These are phyloP conservation scores for Ilyonectria mors-panacis DNA, from an alignment of 2,329 filamentous ascomycete species.

Conservation along the genomic window DNA sequence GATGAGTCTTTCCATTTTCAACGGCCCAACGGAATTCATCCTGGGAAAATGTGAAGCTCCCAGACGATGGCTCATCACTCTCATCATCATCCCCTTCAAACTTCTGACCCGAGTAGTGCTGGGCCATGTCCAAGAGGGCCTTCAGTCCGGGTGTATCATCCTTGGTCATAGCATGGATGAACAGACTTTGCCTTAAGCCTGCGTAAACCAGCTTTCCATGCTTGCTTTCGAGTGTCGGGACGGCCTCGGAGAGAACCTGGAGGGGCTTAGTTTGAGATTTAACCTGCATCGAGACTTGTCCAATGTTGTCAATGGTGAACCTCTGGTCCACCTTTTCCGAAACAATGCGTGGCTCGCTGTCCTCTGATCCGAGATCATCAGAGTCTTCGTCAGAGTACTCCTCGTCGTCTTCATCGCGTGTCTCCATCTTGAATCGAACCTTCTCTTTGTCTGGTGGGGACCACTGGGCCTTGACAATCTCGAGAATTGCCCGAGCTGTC, in stretches of 20 bases:
- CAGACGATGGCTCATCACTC: slow-evolving; percentile 50
- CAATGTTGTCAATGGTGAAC: slow-evolving; percentile 84
- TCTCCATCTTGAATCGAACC: slow-evolving; percentile 64
- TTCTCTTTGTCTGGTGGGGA: slow-evolving; percentile 67
- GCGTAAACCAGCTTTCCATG: slow-evolving; percentile 45
- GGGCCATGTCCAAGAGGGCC: slow-evolving; percentile 69
- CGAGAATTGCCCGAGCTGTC: slow-evolving; percentile 76
- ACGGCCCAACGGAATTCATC: slow-evolving; percentile 62
- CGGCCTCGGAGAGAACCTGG: slow-evolving; percentile 62
- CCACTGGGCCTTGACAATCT: slow-evolving; percentile 80
- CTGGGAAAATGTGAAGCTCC: slow-evolving; percentile 58
- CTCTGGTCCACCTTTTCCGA: slow-evolving; percentile 73
- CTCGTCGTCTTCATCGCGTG: slow-evolving; percentile 52
- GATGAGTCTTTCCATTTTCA: slow-evolving; percentile 64
- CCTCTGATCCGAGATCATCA: slow-evolving; percentile 51
- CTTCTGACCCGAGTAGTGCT: slow-evolving; percentile 60
- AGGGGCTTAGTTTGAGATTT: slow-evolving; percentile 74
- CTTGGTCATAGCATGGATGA: slow-evolving; percentile 63
- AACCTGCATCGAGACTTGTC: slow-evolving; percentile 77
- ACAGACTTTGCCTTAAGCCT: slow-evolving; percentile 43
- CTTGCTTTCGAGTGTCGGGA: slow-evolving; percentile 52
- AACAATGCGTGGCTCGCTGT: slow-evolving; percentile 61
- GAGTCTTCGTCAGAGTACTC: slow-evolving; percentile 58
- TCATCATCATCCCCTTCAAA: slow-evolving; percentile 53
- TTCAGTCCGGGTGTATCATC: slow-evolving; percentile 70